These are phyloP conservation scores for Dictyostelium capitatum DNA, from an alignment of 78 protist species.

Conservation along the genomic window DNA sequence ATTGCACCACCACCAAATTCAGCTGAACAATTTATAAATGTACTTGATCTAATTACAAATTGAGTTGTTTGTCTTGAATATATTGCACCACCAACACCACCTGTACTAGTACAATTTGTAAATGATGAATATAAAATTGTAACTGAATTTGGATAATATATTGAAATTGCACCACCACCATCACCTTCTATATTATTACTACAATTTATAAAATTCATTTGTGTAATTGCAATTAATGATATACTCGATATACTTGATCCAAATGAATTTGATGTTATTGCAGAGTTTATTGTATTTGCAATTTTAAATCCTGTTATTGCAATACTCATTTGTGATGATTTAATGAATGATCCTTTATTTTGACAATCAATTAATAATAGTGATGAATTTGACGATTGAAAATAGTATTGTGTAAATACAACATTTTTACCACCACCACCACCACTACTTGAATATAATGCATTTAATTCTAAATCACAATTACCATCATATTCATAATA, in stretches of 20 bases:
- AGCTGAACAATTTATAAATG: not conserved
- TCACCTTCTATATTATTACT: not conserved
- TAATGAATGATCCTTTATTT: conserved; percentile 11
- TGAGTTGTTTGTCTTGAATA: not conserved
- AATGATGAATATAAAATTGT: not conserved
- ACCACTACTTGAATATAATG: not conserved
- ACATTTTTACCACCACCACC: not conserved
- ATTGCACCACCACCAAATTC: conserved; percentile 35
- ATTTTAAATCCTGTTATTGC: not conserved
- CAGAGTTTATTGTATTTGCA: conserved; percentile 4
- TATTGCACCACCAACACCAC: conserved; percentile 22
- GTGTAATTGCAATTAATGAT: not conserved
- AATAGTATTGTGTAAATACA: too few species aligned
- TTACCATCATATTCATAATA: not conserved
- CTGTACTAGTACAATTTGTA: not conserved
- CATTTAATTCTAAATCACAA: not conserved
- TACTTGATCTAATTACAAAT: not conserved
- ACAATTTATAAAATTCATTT: conserved; percentile 14
- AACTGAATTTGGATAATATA: conserved; percentile 43
- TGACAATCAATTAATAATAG: not conserved
- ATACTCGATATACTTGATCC: not conserved
- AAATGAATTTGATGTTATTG: not conserved
- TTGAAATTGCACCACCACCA: conserved; percentile 34
- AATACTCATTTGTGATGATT: not conserved
- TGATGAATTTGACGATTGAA: not conserved